These are phyloP conservation scores for Cordyceps fumosorosea DNA, from an alignment of 2,329 filamentous ascomycete genomes.

Conservation along the genomic window DNA sequence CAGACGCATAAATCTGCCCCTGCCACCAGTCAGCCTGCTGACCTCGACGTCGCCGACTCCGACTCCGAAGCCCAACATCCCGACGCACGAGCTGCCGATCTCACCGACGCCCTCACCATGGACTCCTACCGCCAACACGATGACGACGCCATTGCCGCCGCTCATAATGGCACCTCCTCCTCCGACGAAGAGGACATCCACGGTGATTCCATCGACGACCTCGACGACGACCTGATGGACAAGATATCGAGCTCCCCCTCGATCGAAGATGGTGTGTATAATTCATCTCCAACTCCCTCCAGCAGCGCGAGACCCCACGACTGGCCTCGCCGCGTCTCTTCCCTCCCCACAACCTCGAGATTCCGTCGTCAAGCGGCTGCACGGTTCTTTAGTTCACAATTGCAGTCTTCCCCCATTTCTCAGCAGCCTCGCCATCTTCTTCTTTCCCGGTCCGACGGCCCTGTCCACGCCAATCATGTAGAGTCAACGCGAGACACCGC, in stretches of 20 bases:
- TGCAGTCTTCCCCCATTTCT: conserved; percentile 6
- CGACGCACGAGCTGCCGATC: conserved; percentile 13
- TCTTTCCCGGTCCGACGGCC: conserved; percentile 1
- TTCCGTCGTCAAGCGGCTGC: conserved; percentile 29
- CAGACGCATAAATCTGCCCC: conserved; percentile 27
- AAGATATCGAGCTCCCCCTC: conserved; percentile 98
- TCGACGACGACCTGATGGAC: conserved; percentile 94
- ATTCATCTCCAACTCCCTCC: conserved; percentile 24
- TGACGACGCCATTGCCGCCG: conserved; percentile 52
- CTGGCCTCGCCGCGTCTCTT: conserved; percentile 40
- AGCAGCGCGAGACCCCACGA: conserved; percentile 13
- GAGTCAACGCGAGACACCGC: background rate
- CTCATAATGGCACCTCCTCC: conserved; percentile 51
- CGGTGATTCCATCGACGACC: conserved; percentile 63
- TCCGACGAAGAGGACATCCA: conserved; percentile 58
- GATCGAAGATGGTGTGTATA: conserved; percentile 95
- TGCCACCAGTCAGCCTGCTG: conserved; percentile 39
- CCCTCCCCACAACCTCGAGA: conserved; percentile 29
- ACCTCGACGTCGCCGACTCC: conserved; percentile 25
- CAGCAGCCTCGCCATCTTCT: conserved; percentile 12
- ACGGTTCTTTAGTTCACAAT: conserved; percentile 15
- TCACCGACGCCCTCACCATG: conserved; percentile 10
- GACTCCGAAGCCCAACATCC: conserved; percentile 10
- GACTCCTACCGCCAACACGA: conserved; percentile 31
- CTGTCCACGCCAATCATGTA: background rate